Base-by-base conservation (phyloP, 2,329 filamentous ascomycete genomes). In the Leptosphaerulina australis region DNA sequence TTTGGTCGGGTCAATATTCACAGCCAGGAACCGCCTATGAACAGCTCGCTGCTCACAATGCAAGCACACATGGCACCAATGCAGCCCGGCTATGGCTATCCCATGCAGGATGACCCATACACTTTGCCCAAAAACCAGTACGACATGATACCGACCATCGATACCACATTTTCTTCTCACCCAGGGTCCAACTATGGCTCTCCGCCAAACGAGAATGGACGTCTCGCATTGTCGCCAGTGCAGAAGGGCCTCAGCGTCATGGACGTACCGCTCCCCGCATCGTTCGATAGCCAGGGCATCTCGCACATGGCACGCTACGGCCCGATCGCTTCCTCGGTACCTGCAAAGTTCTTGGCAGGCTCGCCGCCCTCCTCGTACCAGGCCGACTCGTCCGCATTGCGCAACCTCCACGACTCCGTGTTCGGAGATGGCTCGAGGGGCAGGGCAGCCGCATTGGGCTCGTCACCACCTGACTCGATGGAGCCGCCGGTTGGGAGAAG, bases 231-330 rank as follows among this genome's bases (percentile, higher is more conserved):
- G 43, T 96, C 92, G 11, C 91, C 92, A 0, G 82, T 82, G 39
- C 83, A 84, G 41, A 81, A 80, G 61, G 84, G 84, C 44, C 87
- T 96, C n/a, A 94, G 90, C n/a, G 90, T 95, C 11, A 82, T 97
- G 56, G 93, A 97, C 75, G 94, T 91, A 2, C 91, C 91, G 12
- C 82, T 97, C 7, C 94, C 94, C 1, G 90, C 92, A 7, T 97
- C 93, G 0, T 97, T 97, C 71, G 94, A 97, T 74, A 96, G 91
- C 63, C 94, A 97, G 67, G 93, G 92, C 39, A 90, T 97, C 44
- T 97, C 92, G 9, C 90, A 93, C 70, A 91, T 91, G 55, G 92
- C 93, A 14, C 85, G 91, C 52, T 91, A 92, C 70, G 94, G 90
- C 0, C 91, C 92, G 0, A 91, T 95, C 73, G 92, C 93, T 6